phyloP scores from a whole-genome alignment of 768 basidiomycete genomes.

The Kwoniella newhampshirensis region DNA sequence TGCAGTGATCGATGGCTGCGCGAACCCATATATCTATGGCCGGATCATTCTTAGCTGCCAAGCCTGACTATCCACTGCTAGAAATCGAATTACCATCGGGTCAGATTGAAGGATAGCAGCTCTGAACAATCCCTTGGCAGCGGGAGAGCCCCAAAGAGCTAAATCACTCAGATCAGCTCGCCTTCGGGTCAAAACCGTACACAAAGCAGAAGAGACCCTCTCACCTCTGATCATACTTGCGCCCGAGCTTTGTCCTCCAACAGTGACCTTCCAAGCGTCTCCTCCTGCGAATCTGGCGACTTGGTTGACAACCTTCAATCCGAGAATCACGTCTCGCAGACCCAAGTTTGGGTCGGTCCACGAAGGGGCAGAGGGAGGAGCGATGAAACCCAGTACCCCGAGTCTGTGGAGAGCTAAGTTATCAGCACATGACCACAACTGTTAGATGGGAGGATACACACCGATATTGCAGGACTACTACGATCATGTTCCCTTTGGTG shows the following conservation, averaged over 20 bases:
- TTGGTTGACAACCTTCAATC: conserved; percentile 64
- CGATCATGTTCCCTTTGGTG: conserved; percentile 66
- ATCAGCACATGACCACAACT: not conserved
- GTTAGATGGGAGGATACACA: conserved; percentile 64
- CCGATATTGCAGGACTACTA: conserved; percentile 79
- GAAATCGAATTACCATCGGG: conserved; percentile 67
- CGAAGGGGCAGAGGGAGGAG: conserved; percentile 56
- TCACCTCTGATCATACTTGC: conserved; percentile 67
- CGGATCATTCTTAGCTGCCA: not conserved
- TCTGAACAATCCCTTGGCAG: conserved; percentile 69
- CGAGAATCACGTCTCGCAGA: conserved; percentile 61
- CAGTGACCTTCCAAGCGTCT: conserved; percentile 60
- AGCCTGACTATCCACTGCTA: too few species aligned
- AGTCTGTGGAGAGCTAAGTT: conserved; percentile 52
- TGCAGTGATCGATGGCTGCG: conserved; percentile 60
- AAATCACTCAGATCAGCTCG: not conserved
- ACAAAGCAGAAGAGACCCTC: too few species aligned
- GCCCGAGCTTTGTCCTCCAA: conserved; percentile 82
- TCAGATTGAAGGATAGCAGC: conserved; percentile 82
- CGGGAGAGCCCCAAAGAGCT: conserved; percentile 70
- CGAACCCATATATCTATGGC: conserved; percentile 61
- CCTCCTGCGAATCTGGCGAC: conserved; percentile 68
- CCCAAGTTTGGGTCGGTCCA: conserved; percentile 57
- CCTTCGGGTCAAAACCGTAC: not conserved
- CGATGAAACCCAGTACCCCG: conserved; percentile 65